These are phyloP conservation scores for Didymosphaeria variabile DNA, from an alignment of 2,329 filamentous ascomycete genomes.

Conservation along the genomic window DNA sequence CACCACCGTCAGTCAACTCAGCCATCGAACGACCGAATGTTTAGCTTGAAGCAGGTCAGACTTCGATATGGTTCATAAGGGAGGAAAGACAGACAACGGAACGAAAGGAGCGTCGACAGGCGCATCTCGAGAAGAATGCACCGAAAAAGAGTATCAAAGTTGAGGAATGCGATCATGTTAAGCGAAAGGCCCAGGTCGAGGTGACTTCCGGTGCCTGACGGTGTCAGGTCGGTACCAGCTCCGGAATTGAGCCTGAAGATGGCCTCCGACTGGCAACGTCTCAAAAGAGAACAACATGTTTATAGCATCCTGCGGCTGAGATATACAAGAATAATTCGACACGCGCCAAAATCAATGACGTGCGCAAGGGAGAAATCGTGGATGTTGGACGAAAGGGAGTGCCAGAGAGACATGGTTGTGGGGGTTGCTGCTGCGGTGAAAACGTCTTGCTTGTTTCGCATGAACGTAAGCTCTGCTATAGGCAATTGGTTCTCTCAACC, in stretches of 20 bases:
- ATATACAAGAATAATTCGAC: constrained; percentile 25
- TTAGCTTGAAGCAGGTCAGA: constrained; percentile 10
- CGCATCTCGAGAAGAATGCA: constrained; percentile 30
- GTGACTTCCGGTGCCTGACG: constrained; percentile 23
- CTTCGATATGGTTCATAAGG: constrained; percentile 2
- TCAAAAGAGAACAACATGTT: constrained; percentile 27
- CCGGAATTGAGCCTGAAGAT: constrained; percentile 38
- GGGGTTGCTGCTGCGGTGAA: constrained; percentile 20
- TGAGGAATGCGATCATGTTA: constrained; percentile 21
- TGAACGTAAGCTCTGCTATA: constrained; percentile 4
- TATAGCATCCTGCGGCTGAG: not conserved
- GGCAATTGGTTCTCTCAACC: not conserved
- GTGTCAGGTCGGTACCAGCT: constrained; percentile 27
- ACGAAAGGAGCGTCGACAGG: constrained; percentile 22
- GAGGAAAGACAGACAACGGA: constrained; percentile 14
- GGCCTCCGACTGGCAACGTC: constrained; percentile 36
- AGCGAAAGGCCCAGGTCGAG: constrained; percentile 20
- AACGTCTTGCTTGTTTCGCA: constrained; percentile 18
- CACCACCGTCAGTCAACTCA: constrained; percentile 25
- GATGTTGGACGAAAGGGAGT: constrained; percentile 25
- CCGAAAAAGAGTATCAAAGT: constrained; percentile 19
- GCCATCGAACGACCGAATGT: constrained; percentile 33
- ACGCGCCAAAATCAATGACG: constrained; percentile 19
- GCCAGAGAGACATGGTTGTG: constrained; percentile 12
- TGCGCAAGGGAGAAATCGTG: constrained; percentile 26